Base-by-base conservation (phyloP, 202 grass and related monocot genomes). In the Alloteropsis angusta region DNA sequence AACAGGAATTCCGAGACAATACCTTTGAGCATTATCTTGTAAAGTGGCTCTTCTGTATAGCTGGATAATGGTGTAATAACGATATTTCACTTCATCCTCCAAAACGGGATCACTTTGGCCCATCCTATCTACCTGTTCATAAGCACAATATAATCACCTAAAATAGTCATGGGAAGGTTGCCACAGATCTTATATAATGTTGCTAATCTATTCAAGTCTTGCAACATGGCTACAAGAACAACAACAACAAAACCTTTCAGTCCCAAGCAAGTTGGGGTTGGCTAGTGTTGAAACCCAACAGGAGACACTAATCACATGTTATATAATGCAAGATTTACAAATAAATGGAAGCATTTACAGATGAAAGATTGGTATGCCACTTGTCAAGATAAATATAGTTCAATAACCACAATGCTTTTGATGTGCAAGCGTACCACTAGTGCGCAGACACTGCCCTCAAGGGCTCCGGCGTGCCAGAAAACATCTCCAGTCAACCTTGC, bases 1-100 rank as follows among this genome's bases (percentile, higher is more conserved):
- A 37, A 59, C 15, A 66, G 41, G 30, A 45, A 1, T 2, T 4
- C 12, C 55, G 57, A 64, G 52, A 66, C 1, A 16, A 52, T 74
- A 98, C 95, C 95, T 92, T 82, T 95, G 92, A 75, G 92, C 95
- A 84, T 95, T 98, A 91, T 95, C 96, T 87, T 95, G 96, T 75
- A 99, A 85, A 84, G 91, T 95, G 78, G 96, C 84, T 75, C 92
- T 87, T 88, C 92, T 89, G 57, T 99, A 99, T 54, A 99, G 76
- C 82, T 99, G 92, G 67, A 99, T 95, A 62, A 95, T 93, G 69
- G 87, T 91, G 85, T 91, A 93, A 72, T 91, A 99, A 46, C 96
- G 92, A 55, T 87, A 99, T 75, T 99, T 99, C 68, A 99, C 92
- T 87, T 99, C 96, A 61, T 99, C 96, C 84, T 99, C 95, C 85